phyloP scores from a whole-genome alignment of 345 rosid genomes.

The Microcos paniculata region DNA sequence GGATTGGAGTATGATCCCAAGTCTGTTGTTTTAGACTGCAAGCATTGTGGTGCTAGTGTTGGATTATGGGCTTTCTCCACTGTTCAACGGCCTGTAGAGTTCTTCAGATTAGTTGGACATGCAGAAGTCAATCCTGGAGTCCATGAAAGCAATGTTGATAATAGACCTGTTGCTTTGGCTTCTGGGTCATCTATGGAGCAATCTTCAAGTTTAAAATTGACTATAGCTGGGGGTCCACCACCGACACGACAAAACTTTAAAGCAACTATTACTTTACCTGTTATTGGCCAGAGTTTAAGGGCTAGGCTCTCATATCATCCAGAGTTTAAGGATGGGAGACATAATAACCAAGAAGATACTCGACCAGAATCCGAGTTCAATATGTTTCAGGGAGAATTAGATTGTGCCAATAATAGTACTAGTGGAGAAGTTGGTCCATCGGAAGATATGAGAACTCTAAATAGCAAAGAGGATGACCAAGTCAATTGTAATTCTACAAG shows the following conservation, averaged over 20 bases:
- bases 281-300: conserved; percentile 75
- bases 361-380: conserved; percentile 28
- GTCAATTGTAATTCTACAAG: conserved; percentile 24
- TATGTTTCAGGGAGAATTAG: conserved; percentile 15
- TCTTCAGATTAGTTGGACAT: conserved; percentile 65
- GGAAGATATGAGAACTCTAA: conserved; percentile 23
- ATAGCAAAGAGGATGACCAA: conserved; percentile 17
- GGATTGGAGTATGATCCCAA: conserved; percentile 58
- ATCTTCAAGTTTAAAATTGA: conserved; percentile 51
- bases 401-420: conserved; percentile 9
- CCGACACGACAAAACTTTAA: conserved; percentile 84
- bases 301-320: conserved; percentile 63
- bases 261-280: conserved; percentile 78
- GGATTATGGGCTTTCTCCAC: conserved; percentile 86
- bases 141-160: conserved; percentile 22
- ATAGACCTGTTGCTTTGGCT: conserved; percentile 16
- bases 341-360: conserved; percentile 28
- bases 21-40: conserved; percentile 84
- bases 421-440: conserved; percentile 28
- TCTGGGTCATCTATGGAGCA: conserved; percentile 29
- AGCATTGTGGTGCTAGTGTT: conserved; percentile 92
- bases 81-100: conserved; percentile 66
- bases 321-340: conserved; percentile 44
- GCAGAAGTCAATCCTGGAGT: conserved; percentile 42
- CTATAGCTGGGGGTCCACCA: conserved; percentile 95